Evolutionary conservation across 2,329 filamentous ascomycete genomes (phyloP).

Genomic region (Clonostachys rhizophaga): DNA sequence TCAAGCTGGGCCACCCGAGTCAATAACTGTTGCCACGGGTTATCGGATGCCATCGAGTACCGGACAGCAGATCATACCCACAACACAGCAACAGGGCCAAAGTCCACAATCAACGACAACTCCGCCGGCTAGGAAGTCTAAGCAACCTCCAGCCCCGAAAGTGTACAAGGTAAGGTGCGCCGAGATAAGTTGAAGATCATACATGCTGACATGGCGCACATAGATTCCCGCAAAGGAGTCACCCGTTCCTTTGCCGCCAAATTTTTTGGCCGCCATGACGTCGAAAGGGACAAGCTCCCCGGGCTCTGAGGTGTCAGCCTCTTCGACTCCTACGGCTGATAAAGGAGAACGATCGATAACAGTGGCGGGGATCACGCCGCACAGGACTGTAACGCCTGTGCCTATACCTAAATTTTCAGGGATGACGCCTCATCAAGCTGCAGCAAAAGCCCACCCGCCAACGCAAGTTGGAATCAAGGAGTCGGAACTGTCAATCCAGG

Average conservation of each 20-base stretch:
- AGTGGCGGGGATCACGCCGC: no score
- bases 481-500: no score
- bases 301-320: neutral
- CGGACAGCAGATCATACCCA: neutral
- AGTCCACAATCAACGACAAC: neutral
- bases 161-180: neutral
- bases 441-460: neutral
- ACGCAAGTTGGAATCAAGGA: no score
- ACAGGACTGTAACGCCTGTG: constrained; percentile 12
- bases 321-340: neutral
- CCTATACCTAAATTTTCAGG: constrained; percentile 9
- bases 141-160: neutral
- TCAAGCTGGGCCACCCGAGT: no score
- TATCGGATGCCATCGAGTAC: no score
- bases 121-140: neutral
- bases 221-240: constrained; percentile 25
- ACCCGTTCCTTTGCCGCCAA: constrained; percentile 36
- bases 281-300: constrained; percentile 12
- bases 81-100: neutral
- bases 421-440: constrained; percentile 6
- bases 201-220: neutral
- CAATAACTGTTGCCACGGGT: no score
- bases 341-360: constrained; percentile 12
- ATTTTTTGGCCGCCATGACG: constrained; percentile 34
- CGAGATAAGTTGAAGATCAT: neutral